Percentiles rank a stretch among this genome's conserved stretches.
Conservation (phyloP, 352 stramenopile genomes). For the Blastocystis sp. region DNA sequence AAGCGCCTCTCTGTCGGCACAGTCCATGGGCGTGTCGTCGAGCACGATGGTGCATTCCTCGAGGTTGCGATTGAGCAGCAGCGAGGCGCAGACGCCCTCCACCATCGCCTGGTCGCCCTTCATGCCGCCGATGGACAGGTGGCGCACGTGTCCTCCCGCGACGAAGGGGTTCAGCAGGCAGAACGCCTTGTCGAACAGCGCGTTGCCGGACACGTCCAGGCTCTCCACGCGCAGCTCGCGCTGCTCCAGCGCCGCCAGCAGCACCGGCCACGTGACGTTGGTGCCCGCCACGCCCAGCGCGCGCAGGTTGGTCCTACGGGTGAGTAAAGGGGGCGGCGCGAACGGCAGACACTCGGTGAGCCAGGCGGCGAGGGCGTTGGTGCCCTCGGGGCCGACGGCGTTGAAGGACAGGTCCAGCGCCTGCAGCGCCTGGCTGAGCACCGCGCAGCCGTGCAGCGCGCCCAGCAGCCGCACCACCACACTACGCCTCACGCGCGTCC, state of each 20-base stretch:
- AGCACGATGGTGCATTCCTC: conserved; percentile 3
- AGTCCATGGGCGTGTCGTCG: conserved; percentile 41
- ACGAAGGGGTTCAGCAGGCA: conserved; percentile 38
- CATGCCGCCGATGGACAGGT: neutral
- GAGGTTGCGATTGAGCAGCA: conserved; percentile 37
- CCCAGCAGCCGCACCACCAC: conserved; percentile 5
- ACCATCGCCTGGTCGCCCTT: conserved; percentile 29
- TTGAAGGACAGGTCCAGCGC: conserved; percentile 19
- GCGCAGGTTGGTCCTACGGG: neutral
- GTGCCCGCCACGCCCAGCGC: conserved; percentile 2
- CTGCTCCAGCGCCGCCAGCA: conserved; percentile 11
- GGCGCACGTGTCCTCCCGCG: conserved; percentile 11
- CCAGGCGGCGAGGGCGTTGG: conserved; percentile 19
- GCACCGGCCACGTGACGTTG: conserved; percentile 3
- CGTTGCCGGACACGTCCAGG: neutral
- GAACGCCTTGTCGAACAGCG: conserved; percentile 34
- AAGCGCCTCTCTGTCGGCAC: neutral
- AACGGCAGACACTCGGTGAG: conserved; percentile 10
- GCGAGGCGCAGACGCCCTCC: conserved; percentile 22
- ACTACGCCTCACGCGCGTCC: neutral
- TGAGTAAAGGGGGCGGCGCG: neutral
- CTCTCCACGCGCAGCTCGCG: neutral
- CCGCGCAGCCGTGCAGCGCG: neutral
- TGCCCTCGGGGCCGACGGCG: conserved; percentile 29
- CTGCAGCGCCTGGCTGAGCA: neutral